A percentile compares a stretch with the other conserved stretches of the same genome.
These are phyloP conservation scores for Flaveria linearis DNA, from an alignment of 129 eudicot species.

Conservation along the genomic window DNA sequence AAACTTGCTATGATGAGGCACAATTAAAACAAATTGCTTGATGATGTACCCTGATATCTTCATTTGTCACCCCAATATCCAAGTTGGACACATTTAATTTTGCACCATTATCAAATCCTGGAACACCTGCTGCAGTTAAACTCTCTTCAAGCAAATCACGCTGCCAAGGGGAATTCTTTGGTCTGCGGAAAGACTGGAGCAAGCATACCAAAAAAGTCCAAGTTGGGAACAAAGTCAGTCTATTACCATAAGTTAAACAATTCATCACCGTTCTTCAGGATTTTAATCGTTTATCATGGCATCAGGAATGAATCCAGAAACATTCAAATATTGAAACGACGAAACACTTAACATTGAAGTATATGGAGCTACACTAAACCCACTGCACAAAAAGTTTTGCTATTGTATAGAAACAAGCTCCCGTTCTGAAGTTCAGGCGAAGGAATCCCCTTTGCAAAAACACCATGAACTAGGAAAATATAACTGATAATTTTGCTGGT, in stretches of 20 bases:
- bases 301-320: slow-evolving; percentile 39
- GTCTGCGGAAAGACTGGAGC: slow-evolving; percentile 82
- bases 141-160: slow-evolving; percentile 82
- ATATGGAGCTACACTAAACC: slow-evolving; percentile 46
- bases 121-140: slow-evolving; percentile 72
- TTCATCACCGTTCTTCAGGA: slow-evolving; percentile 51
- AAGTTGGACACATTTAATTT: slow-evolving; percentile 76
- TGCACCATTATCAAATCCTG: slow-evolving; percentile 71
- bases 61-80: slow-evolving; percentile 82
- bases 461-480: slow-evolving; percentile 47
- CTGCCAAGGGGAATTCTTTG: slow-evolving; percentile 75
- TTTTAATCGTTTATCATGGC: slow-evolving; percentile 46
- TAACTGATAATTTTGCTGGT: slow-evolving; percentile 45
- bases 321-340: slow-evolving; percentile 39
- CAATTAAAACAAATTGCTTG: slow-evolving; percentile 31
- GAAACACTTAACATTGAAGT: slow-evolving; percentile 38
- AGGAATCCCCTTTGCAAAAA: slow-evolving; percentile 59
- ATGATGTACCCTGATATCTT: slow-evolving; percentile 90
- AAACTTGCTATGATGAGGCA: slow-evolving; percentile 12
- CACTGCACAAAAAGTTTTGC: slow-evolving; percentile 41
- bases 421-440: slow-evolving; percentile 63
- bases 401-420: slow-evolving; percentile 57
- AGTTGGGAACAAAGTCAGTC: slow-evolving; percentile 66
- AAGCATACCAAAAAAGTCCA: slow-evolving; percentile 56
- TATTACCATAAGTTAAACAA: slow-evolving; percentile 43